These are phyloP conservation scores for Mucor plumbeus DNA, from an alignment of 371 early-diverging fungal species.

Conservation along the genomic window DNA sequence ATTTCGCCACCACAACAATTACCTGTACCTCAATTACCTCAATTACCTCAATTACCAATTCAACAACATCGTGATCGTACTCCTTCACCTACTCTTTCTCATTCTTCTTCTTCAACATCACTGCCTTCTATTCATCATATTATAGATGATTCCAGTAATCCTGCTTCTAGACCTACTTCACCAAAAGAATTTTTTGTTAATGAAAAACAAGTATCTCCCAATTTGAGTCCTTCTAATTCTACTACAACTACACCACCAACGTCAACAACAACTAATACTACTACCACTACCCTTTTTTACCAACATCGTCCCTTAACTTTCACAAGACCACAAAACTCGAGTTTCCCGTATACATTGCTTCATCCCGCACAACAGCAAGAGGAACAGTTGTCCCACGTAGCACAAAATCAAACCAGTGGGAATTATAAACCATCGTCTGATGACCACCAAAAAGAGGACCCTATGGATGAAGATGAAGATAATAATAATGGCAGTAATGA, in stretches of 20 bases:
- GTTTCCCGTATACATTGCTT: slow-evolving; percentile 37
- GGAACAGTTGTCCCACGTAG: slow-evolving; percentile 15
- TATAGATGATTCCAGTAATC: slow-evolving; percentile 17
- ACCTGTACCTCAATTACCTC: neutral
- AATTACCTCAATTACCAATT: neutral
- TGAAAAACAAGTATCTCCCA: neutral
- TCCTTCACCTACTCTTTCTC: slow-evolving; percentile 30
- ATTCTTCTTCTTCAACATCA: slow-evolving; percentile 27
- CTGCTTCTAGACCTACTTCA: slow-evolving; percentile 11
- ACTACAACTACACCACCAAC: neutral
- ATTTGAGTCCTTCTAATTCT: slow-evolving; percentile 4
- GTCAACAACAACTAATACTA: neutral
- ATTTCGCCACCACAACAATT: slow-evolving; percentile 1
- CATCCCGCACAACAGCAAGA: slow-evolving; percentile 33
- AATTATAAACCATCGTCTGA: slow-evolving; percentile 14
- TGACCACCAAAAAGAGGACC: slow-evolving; percentile 19
- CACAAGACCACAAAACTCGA: slow-evolving; percentile 19
- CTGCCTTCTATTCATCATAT: slow-evolving; percentile 31
- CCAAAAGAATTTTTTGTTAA: neutral
- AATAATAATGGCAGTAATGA: neutral
- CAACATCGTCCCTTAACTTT: slow-evolving; percentile 39
- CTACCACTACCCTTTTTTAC: slow-evolving; percentile 26
- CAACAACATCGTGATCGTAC: slow-evolving; percentile 16
- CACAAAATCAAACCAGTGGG: slow-evolving; percentile 25
- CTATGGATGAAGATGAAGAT: slow-evolving; percentile 13